Evolutionary conservation across 1,139 yeast species (phyloP), one percentile per base, ranked within the genome.

Genomic region (Pichia sp.): DNA sequence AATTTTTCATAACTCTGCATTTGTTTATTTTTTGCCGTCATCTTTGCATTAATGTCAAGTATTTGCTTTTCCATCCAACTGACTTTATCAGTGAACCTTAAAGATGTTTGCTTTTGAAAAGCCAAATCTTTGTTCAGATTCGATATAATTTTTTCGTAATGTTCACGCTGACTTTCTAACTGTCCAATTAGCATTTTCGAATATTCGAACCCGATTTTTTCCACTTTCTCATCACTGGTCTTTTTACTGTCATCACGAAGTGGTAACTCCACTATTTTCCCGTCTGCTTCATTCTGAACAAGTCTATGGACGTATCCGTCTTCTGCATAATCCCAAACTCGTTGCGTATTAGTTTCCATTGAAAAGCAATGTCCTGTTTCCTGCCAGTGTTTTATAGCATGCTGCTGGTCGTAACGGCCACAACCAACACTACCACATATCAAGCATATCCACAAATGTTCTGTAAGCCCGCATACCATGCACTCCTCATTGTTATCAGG

Each of bases 291-390:
- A 69, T 89, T 90, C 58, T 92, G 89, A 3, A 92, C 79, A 48
- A 92, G 72, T 52, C 97, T 73, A 71, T 92, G 98, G 6, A 92
- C 97, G 68, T 91, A 92, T 60, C 84, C 84, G 67, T 92, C 97
- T 1, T 93, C 93, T 0, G 93, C 92, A 68, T 92, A 92, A 68
- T 92, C 97, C 98, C 98, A 92, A 2, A 92, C 96, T 50, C 98
- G 74, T 58, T 92, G 95, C 0, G 96, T 82, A 17, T 76, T 74
- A 48, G 87, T 75, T 67, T 91, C 97, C 97, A 92, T 90, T 0
- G 97, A 88, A 72, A 89, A 92, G 65, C 96, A 88, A 69, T 92
- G 98, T 3, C 88, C 86, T 0, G 96, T 85, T 16, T 75, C 75
- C 20, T 84, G 80, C 68, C 83, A 91, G 69, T 92, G 98, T 60